Percentiles rank a stretch among this genome's conserved stretches.
Evolutionary conservation across 2,329 filamentous ascomycete species (phyloP).

Genomic region (Neurospora sp.): DNA sequence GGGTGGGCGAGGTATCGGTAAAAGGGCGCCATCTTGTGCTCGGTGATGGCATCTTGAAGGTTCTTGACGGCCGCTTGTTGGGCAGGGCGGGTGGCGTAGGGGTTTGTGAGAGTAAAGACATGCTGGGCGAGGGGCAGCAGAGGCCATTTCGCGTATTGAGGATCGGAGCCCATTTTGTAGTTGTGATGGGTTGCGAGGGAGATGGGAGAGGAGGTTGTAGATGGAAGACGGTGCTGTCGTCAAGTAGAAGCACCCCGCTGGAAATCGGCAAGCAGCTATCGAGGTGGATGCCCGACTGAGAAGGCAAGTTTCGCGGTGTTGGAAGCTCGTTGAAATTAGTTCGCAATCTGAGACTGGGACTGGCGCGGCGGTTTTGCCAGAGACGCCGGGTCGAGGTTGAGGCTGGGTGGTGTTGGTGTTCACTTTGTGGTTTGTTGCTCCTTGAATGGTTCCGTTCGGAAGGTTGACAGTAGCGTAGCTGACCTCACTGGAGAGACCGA

Average conservation of each 20-base stretch:
- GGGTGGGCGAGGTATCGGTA: slow-evolving; percentile 80
- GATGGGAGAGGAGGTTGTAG: slow-evolving; percentile 1
- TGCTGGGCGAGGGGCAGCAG: slow-evolving; percentile 73
- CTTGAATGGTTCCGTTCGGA: background rate
- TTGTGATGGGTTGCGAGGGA: background rate
- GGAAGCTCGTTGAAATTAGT: slow-evolving; percentile 1
- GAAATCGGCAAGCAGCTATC: background rate
- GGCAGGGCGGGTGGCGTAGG: slow-evolving; percentile 53
- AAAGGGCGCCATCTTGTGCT: slow-evolving; percentile 80
- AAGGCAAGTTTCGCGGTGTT: background rate
- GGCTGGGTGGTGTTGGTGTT: background rate
- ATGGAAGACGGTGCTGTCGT: background rate
- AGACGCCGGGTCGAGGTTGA: background rate
- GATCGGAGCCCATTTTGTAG: slow-evolving; percentile 59
- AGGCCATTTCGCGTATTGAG: slow-evolving; percentile 78
- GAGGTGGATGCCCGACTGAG: background rate
- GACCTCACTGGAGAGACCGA: background rate
- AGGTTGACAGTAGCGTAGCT: background rate
- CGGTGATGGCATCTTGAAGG: slow-evolving; percentile 71
- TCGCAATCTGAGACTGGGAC: background rate
- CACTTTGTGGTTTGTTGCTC: background rate
- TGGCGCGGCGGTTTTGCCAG: background rate
- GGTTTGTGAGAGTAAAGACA: slow-evolving; percentile 79
- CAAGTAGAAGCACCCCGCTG: background rate
- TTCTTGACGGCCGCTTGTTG: slow-evolving; percentile 65